phyloP scores from a whole-genome alignment of 2,329 filamentous ascomycete species.

The Tolypocladium amazonense region DNA sequence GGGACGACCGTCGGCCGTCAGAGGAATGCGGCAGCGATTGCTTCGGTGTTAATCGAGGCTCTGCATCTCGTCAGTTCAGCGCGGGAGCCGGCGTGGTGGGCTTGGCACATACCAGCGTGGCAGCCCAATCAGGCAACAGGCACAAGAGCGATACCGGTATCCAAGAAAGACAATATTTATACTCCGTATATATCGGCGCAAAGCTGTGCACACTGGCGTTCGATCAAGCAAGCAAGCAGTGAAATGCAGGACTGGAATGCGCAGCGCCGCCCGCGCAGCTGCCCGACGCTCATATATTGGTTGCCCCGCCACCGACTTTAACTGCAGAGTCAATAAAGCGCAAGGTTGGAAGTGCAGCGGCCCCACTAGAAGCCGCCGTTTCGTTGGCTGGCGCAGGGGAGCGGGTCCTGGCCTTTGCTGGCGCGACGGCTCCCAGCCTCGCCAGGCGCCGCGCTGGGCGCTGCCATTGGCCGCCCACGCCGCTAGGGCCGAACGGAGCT shows the following conservation, averaged over 20 bases:
- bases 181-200: neutral
- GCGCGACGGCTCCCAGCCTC: neutral
- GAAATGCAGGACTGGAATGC: constrained; percentile 5
- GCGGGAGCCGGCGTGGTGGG: neutral
- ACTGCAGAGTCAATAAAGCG: constrained; percentile 18
- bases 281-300: constrained; percentile 23
- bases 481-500: neutral
- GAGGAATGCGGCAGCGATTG: neutral
- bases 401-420: neutral
- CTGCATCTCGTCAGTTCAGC: neutral
- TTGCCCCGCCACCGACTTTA: constrained; percentile 37
- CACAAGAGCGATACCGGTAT: neutral
- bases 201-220: neutral
- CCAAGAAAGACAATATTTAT: neutral
- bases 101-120: neutral
- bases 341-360: constrained; percentile 19
- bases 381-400: neutral
- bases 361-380: neutral
- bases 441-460: neutral
- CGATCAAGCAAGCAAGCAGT: neutral
- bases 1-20: constrained; percentile 1
- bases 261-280: constrained; percentile 1
- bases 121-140: neutral
- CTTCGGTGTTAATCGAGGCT: neutral
- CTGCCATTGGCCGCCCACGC: neutral